Evolutionary conservation across 1,139 yeast genomes (phyloP).

Genomic region (Hansenula anomala): DNA sequence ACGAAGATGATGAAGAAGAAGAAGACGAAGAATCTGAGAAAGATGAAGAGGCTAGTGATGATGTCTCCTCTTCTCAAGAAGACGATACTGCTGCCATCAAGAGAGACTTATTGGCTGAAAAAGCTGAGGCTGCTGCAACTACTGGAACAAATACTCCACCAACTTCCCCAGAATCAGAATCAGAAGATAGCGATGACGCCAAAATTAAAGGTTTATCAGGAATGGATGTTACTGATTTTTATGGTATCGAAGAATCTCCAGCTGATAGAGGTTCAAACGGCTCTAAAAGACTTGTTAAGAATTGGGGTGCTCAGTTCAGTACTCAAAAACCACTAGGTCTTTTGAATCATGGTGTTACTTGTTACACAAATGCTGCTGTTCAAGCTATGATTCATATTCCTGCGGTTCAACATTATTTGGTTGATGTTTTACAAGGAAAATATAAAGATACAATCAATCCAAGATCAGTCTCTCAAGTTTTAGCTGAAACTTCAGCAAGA

Average conservation of each 20-base stretch:
- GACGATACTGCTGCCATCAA: conserved; percentile 21
- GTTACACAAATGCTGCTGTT: conserved; percentile 93
- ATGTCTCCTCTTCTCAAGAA: background rate
- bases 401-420: conserved; percentile 78
- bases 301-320: conserved; percentile 48
- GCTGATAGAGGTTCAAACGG: conserved; percentile 57
- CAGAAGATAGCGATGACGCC: conserved; percentile 14
- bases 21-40: conserved; percentile 12
- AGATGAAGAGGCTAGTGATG: conserved; percentile 3
- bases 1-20: conserved; percentile 12
- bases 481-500: conserved; percentile 67
- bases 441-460: conserved; percentile 40
- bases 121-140: conserved; percentile 20
- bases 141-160: conserved; percentile 15
- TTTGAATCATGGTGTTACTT: conserved; percentile 89
- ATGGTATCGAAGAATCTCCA: conserved; percentile 44
- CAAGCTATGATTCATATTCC: conserved; percentile 90
- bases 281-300: conserved; percentile 50
- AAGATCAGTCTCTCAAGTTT: conserved; percentile 61
- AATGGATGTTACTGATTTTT: conserved; percentile 32
- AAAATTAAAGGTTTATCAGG: conserved; percentile 11
- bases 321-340: conserved; percentile 65
- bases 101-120: conserved; percentile 30
- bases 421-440: conserved; percentile 54
- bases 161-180: conserved; percentile 20